Conservation (phyloP, 1,284 basidiomycete genomes). For the Pterulicium gracile region DNA sequence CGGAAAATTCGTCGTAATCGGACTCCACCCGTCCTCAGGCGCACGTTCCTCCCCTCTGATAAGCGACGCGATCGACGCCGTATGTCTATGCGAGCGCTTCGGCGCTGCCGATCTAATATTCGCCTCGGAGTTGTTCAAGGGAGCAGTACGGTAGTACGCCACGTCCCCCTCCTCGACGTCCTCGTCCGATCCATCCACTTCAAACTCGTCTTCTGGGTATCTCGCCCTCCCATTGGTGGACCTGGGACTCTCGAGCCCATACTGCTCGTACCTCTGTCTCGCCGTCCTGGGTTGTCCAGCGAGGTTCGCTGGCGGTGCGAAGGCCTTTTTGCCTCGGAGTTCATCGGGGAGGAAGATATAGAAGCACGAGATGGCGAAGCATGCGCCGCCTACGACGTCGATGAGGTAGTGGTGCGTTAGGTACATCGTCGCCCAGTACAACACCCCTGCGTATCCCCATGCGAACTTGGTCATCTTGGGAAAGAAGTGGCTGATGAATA, state of each 20-base stretch:
- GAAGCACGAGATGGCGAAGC: slow-evolving; percentile 81
- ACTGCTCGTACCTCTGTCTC: slow-evolving; percentile 57
- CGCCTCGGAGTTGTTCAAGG: slow-evolving; percentile 21
- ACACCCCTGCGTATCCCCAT: slow-evolving; percentile 80
- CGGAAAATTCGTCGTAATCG: slow-evolving; percentile 33
- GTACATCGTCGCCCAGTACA: slow-evolving; percentile 99
- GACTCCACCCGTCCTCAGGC: slow-evolving; percentile 69
- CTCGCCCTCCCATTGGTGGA: slow-evolving; percentile 23
- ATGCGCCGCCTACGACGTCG: slow-evolving; percentile 91
- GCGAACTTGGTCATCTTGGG: slow-evolving; percentile 57
- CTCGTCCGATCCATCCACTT: slow-evolving; percentile 41
- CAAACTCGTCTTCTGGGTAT: slow-evolving; percentile 37
- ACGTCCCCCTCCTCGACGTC: slow-evolving; percentile 60
- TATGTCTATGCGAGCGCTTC: slow-evolving; percentile 49
- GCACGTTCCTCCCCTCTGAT: slow-evolving; percentile 64
- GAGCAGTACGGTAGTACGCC: slow-evolving; percentile 51
- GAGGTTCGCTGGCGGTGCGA: slow-evolving; percentile 31
- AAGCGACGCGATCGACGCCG: slow-evolving; percentile 71
- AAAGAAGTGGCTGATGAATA: slow-evolving; percentile 96
- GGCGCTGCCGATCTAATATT: slow-evolving; percentile 18
- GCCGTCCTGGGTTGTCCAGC: slow-evolving; percentile 13
- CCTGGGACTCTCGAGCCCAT: slow-evolving; percentile 49
- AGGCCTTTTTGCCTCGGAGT: slow-evolving; percentile 50
- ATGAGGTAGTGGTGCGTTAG: slow-evolving; percentile 96
- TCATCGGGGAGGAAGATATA: slow-evolving; percentile 82